These are phyloP conservation scores for Seiridium unicorne DNA, from an alignment of 2,329 filamentous ascomycete species.

Conservation along the genomic window DNA sequence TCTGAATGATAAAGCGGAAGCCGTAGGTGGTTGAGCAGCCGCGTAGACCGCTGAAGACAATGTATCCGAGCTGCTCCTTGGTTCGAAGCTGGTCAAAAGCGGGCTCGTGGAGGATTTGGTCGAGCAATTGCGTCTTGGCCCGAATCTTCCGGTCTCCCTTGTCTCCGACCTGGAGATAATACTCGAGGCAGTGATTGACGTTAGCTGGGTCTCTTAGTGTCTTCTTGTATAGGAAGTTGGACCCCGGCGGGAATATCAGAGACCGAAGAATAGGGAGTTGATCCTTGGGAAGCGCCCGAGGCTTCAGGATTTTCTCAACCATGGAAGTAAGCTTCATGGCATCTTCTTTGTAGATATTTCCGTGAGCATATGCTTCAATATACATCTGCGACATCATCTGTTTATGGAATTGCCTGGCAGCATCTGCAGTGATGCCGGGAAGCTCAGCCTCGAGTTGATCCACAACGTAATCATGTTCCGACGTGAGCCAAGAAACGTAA, in stretches of 20 bases:
- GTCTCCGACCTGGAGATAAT: conserved; percentile 69
- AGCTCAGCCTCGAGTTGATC: conserved; percentile 80
- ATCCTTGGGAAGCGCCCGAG: conserved; percentile 67
- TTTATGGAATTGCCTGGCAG: conserved; percentile 74
- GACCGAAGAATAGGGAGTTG: conserved; percentile 81
- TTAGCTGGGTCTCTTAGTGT: conserved; percentile 83
- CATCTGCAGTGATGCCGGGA: conserved; percentile 68
- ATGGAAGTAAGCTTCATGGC: conserved; percentile 81
- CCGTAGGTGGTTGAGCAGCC: conserved; percentile 75
- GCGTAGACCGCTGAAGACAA: conserved; percentile 81
- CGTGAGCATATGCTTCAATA: conserved; percentile 84
- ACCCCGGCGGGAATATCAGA: conserved; percentile 73
- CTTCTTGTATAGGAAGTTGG: conserved; percentile 81
- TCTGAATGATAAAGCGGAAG: conserved; percentile 90
- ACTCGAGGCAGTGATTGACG: conserved; percentile 83
- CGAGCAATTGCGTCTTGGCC: conserved; percentile 76
- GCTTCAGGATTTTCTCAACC: conserved; percentile 74
- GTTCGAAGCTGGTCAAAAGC: conserved; percentile 93
- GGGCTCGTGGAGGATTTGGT: conserved; percentile 90
- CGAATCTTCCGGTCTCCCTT: conserved; percentile 67
- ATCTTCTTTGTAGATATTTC: conserved; percentile 93
- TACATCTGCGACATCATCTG: conserved; percentile 81
- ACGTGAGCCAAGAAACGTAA: conserved; percentile 77
- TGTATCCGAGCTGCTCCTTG: conserved; percentile 96
- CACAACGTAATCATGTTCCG: conserved; percentile 73